A percentile compares a stretch with the other conserved stretches of the same genome.
Conservation (phyloP, 192 early-diverging fungal genomes). For the Podila verticillata region DNA sequence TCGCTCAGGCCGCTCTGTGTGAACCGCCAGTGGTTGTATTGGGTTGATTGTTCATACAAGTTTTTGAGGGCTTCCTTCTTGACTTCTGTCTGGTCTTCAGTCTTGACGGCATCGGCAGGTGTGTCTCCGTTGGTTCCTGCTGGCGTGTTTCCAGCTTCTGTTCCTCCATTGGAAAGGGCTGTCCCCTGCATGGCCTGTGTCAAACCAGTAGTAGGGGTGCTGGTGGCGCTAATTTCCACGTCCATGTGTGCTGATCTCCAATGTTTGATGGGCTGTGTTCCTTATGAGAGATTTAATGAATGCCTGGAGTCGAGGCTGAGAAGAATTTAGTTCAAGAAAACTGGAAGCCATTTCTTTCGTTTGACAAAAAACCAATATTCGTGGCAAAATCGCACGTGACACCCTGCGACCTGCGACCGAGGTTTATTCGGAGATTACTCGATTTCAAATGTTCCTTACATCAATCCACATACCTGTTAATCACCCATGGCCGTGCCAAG, state of each 20-base stretch:
- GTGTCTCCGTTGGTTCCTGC: neutral
- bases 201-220: neutral
- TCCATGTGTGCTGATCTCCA: neutral
- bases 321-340: no score
- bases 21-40: conserved; percentile 80
- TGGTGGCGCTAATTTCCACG: neutral
- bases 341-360: no score
- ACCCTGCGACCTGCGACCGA: no score
- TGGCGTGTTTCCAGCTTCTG: neutral
- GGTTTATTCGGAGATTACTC: neutral
- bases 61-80: conserved; percentile 34
- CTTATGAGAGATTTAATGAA: conserved; percentile 1
- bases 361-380: no score
- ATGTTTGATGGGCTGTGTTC: neutral
- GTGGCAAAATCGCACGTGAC: no score
- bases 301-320: neutral
- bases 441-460: neutral
- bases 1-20: conserved; percentile 62
- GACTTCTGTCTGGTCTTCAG: neutral
- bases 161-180: neutral
- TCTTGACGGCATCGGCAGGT: neutral
- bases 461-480: neutral
- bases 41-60: conserved; percentile 76
- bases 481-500: conserved; percentile 18
- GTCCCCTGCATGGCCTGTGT: neutral